Conservation (phyloP, 176 grass and related monocot genomes). For the maize (Zea mays) region DNA sequence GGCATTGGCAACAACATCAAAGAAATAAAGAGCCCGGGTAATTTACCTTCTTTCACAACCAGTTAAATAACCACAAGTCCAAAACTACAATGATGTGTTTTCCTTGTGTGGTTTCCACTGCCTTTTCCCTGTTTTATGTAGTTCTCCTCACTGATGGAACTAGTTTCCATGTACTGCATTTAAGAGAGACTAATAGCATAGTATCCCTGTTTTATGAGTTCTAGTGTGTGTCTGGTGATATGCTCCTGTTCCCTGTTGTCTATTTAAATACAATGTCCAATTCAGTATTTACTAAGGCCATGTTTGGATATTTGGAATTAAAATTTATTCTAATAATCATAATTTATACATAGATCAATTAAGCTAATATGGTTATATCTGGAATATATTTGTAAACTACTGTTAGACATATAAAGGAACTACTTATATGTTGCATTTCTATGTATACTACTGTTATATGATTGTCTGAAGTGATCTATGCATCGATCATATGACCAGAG, state of each 20-base stretch:
- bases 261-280: neutral
- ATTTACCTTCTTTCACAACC: constrained; percentile 26
- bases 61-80: neutral
- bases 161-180: neutral
- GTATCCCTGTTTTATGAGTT: neutral
- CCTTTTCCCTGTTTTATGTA: constrained; percentile 12
- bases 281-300: neutral
- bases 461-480: neutral
- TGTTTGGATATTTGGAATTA: neutral
- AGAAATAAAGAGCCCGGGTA: constrained; percentile 47
- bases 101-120: constrained; percentile 9
- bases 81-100: neutral
- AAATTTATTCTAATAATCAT: too few species aligned
- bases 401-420: too few species aligned
- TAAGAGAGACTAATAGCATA: neutral
- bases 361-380: too few species aligned
- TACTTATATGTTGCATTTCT: too few species aligned
- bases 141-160: neutral
- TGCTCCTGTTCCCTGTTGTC: neutral
- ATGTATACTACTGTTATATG: too few species aligned
- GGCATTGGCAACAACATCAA: constrained; percentile 28
- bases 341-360: too few species aligned
- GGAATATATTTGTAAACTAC: too few species aligned
- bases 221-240: neutral
- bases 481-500: neutral